These are phyloP conservation scores for Bryoerythrophyllum caledonicum DNA, from an alignment of 225 moss, liverwort and hornwort genomes.

Conservation along the genomic window DNA sequence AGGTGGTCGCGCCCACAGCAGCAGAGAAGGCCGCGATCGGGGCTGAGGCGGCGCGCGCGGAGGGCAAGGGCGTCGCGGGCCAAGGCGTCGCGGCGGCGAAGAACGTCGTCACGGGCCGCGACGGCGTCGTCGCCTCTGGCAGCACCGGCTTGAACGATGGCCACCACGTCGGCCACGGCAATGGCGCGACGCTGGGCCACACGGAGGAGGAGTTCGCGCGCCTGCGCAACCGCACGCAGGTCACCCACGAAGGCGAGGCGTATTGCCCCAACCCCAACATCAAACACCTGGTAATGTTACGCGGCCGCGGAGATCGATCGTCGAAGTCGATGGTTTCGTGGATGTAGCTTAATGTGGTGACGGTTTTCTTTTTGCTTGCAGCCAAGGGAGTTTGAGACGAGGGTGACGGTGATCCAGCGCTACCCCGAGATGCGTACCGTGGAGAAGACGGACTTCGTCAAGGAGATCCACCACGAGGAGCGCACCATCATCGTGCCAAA, in stretches of 20 bases:
- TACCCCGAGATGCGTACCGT: constrained; percentile 62
- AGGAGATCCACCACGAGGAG: constrained; percentile 51
- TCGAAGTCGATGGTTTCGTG: too few relatives aligned
- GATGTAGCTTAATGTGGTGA: too few relatives aligned
- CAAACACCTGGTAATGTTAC: too few relatives aligned
- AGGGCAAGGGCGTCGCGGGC: constrained; percentile 13
- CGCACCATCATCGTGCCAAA: constrained; percentile 40
- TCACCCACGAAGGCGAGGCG: constrained; percentile 44
- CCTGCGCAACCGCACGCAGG: constrained; percentile 25
- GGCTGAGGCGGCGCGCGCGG: constrained; percentile 20
- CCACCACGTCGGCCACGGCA: not conserved
- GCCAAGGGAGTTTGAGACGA: constrained; percentile 56
- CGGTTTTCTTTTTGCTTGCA: too few relatives aligned
- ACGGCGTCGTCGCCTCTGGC: not conserved
- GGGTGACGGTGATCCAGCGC: constrained; percentile 52
- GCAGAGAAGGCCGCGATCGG: constrained; percentile 20
- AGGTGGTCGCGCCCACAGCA: constrained; percentile 18
- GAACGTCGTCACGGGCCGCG: constrained; percentile 23
- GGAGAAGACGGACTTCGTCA: constrained; percentile 55
- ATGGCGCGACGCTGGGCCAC: constrained; percentile 4
- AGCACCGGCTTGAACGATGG: not conserved
- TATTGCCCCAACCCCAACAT: constrained; percentile 49
- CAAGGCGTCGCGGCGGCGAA: constrained; percentile 23
- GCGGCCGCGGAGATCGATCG: too few relatives aligned
- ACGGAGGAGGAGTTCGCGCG: constrained; percentile 36